Evolutionary conservation across 768 basidiomycete genomes (phyloP).

Genomic region (Pleurotus djamor): DNA sequence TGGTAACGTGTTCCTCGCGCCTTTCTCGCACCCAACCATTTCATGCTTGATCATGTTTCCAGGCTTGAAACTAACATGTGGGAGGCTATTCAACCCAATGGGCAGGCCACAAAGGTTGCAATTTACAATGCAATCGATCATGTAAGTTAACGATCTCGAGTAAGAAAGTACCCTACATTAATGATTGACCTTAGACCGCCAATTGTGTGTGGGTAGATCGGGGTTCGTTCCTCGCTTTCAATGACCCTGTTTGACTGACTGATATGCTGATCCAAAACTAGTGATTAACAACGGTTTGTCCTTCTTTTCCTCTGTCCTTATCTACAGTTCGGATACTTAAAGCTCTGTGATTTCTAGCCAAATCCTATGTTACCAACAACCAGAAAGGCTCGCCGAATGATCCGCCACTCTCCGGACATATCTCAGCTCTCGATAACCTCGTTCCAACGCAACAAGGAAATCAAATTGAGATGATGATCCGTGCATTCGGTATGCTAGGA

Average conservation of each 20-base stretch:
- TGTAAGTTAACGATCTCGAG: too few species aligned
- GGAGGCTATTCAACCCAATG: background rate
- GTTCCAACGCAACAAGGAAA: background rate
- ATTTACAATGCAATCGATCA: background rate
- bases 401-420: background rate
- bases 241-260: too few species aligned
- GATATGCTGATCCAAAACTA: too few species aligned
- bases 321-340: too few species aligned
- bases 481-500: background rate
- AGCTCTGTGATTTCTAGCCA: background rate
- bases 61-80: background rate
- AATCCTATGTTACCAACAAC: background rate
- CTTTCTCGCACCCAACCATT: too few species aligned
- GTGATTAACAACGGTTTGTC: too few species aligned
- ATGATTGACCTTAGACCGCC: too few species aligned
- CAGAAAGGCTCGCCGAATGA: background rate
- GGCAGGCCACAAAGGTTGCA: background rate
- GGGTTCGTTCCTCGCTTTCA: too few species aligned
- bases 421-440: background rate
- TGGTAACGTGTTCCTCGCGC: background rate
- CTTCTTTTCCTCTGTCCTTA: too few species aligned
- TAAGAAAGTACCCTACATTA: too few species aligned
- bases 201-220: too few species aligned
- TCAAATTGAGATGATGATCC: background rate
- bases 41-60: background rate